Evolutionary conservation across 768 basidiomycete species (phyloP).

Genomic region (Suillus variegatus): DNA sequence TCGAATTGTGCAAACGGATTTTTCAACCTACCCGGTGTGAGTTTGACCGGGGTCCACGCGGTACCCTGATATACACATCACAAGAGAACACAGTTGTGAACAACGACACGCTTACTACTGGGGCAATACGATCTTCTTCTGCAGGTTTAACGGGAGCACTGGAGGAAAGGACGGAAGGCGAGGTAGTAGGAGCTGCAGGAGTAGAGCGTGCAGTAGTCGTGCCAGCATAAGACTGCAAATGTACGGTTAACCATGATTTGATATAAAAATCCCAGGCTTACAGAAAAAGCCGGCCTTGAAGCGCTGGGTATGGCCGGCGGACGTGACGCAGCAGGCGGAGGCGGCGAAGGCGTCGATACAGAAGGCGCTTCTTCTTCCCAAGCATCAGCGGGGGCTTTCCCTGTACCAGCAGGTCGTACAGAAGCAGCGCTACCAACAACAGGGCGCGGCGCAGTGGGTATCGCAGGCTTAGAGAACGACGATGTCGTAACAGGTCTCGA

Average conservation of each 20-base stretch:
- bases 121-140: conserved; percentile 81
- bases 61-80: conserved; percentile 52
- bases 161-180: conserved; percentile 45
- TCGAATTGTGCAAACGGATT: conserved; percentile 76
- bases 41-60: conserved; percentile 83
- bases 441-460: conserved; percentile 47
- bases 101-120: conserved; percentile 47
- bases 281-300: conserved; percentile 43
- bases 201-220: conserved; percentile 19
- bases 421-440: conserved; percentile 47
- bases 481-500: conserved; percentile 7
- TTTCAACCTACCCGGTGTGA: conserved; percentile 85
- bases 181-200: conserved; percentile 31
- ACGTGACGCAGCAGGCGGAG: conserved; percentile 46
- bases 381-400: conserved; percentile 52
- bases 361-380: conserved; percentile 57
- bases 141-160: conserved; percentile 62
- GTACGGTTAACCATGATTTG: conserved; percentile 8
- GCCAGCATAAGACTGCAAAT: conserved; percentile 17
- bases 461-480: conserved; percentile 30
- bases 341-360: conserved; percentile 40
- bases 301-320: conserved; percentile 48
- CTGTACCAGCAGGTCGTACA: conserved; percentile 37
- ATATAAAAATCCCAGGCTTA: conserved; percentile 24
- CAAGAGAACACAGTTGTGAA: neutral